Evolutionary conservation across 768 basidiomycete genomes (phyloP).

Genomic region (Collybia sp.): DNA sequence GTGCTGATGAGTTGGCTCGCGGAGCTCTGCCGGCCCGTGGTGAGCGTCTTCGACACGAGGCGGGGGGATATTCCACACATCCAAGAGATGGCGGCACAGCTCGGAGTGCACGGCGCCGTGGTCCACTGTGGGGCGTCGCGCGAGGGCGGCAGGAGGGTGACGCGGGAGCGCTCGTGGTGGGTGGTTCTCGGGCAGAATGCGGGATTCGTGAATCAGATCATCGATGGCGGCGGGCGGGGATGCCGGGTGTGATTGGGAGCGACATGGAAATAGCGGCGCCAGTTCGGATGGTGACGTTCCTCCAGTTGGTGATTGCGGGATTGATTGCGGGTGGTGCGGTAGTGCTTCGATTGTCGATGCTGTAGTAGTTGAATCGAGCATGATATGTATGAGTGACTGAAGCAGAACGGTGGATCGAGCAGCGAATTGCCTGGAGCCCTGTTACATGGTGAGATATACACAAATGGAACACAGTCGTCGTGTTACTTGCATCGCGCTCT

Average conservation of each 20-base stretch:
- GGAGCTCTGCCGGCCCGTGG: constrained; percentile 16
- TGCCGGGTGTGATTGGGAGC: constrained; percentile 13
- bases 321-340: constrained; percentile 10
- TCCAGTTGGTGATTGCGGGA: constrained; percentile 12
- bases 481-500: background rate
- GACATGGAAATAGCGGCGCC: constrained; percentile 6
- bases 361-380: constrained; percentile 7
- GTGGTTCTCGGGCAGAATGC: constrained; percentile 24
- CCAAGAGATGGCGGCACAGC: constrained; percentile 16
- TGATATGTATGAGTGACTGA: background rate
- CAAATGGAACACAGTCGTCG: background rate
- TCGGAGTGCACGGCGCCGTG: constrained; percentile 22
- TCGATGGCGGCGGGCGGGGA: constrained; percentile 15
- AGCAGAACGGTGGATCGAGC: background rate
- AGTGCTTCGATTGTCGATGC: constrained; percentile 9
- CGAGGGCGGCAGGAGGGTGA: constrained; percentile 5
- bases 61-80: constrained; percentile 17
- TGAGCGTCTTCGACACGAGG: constrained; percentile 22
- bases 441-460: too few species aligned
- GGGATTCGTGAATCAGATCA: constrained; percentile 19
- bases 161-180: constrained; percentile 23
- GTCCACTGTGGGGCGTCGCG: constrained; percentile 11
- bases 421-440: too few species aligned
- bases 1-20: constrained; percentile 5
- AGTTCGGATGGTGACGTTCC: constrained; percentile 9